These are phyloP conservation scores for Gymnopus androsaceus DNA, from an alignment of 1,284 basidiomycete genomes.

Conservation along the genomic window DNA sequence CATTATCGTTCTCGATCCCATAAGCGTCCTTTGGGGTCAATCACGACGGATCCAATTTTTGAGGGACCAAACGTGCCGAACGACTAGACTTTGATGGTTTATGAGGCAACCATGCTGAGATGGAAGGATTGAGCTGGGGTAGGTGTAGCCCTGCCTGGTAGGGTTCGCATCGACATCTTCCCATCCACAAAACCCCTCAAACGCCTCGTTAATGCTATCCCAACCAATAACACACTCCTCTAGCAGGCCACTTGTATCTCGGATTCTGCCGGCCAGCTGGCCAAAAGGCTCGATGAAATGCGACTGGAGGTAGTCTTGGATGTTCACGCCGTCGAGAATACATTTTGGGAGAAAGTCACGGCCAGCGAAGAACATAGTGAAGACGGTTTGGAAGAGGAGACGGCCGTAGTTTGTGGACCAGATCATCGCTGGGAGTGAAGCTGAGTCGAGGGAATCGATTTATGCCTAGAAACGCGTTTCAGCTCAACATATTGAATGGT, in stretches of 20 bases:
- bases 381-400: slow-evolving; percentile 85
- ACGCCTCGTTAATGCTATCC: slow-evolving; percentile 96
- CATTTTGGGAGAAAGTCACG: slow-evolving; percentile 88
- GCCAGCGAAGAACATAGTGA: slow-evolving; percentile 95
- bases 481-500: too few species aligned
- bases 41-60: slow-evolving; percentile 68
- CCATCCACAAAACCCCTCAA: slow-evolving; percentile 84
- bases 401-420: slow-evolving; percentile 97
- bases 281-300: slow-evolving; percentile 84
- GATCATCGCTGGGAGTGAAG: slow-evolving; percentile 86
- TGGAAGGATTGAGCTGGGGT: slow-evolving; percentile 84
- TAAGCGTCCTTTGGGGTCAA: slow-evolving; percentile 83
- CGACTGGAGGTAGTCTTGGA: slow-evolving; percentile 91
- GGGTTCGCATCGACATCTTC: slow-evolving; percentile 72
- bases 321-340: slow-evolving; percentile 88
- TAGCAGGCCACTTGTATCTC: slow-evolving; percentile 70
- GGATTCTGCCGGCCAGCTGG: slow-evolving; percentile 75
- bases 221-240: slow-evolving; percentile 93
- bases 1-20: slow-evolving; percentile 36
- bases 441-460: slow-evolving; percentile 64
- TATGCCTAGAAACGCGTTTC: too few species aligned
- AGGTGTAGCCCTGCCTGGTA: slow-evolving; percentile 70
- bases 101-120: slow-evolving; percentile 85
- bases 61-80: slow-evolving; percentile 84
- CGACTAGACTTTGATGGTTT: slow-evolving; percentile 84